These are phyloP conservation scores for Thielaviopsis punctulata DNA, from an alignment of 2,329 filamentous ascomycete species.

Conservation along the genomic window DNA sequence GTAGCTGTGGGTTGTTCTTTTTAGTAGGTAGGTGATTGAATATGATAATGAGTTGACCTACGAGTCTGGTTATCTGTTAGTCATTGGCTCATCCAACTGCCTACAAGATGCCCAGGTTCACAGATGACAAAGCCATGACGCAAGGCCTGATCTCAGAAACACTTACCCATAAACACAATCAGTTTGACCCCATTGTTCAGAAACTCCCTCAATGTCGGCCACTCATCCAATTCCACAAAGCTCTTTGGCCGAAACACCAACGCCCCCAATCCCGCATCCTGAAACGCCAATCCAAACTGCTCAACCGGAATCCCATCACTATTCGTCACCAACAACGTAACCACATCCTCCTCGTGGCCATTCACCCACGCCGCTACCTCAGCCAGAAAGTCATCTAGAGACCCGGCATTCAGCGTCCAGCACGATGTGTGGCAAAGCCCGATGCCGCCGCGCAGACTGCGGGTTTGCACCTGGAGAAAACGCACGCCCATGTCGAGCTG, in stretches of 20 bases:
- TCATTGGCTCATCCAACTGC: background rate
- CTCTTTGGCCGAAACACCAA: constrained; percentile 36
- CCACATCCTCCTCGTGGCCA: constrained; percentile 39
- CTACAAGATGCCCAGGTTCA: too few relatives aligned
- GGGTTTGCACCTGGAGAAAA: constrained; percentile 47
- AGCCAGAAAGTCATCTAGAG: constrained; percentile 35
- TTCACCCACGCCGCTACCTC: constrained; percentile 45
- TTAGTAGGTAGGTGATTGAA: background rate
- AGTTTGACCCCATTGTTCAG: constrained; percentile 46
- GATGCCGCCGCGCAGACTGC: constrained; percentile 32
- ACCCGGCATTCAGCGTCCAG: constrained; percentile 38
- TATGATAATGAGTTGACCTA: background rate
- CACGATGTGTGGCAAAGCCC: constrained; percentile 51
- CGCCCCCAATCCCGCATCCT: constrained; percentile 34
- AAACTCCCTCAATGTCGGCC: constrained; percentile 55
- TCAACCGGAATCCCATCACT: constrained; percentile 37
- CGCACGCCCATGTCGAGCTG: constrained; percentile 47
- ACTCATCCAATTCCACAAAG: constrained; percentile 26
- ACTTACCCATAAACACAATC: constrained; percentile 49
- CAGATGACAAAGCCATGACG: too few relatives aligned
- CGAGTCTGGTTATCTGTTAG: background rate
- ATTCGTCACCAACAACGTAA: constrained; percentile 47
- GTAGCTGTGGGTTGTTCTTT: constrained; percentile 17
- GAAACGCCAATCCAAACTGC: constrained; percentile 37
- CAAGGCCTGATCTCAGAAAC: too few relatives aligned